Evolutionary conservation across 2,329 filamentous ascomycete species (phyloP).

Genomic region (Aspergillus oerlinghausenensis): DNA sequence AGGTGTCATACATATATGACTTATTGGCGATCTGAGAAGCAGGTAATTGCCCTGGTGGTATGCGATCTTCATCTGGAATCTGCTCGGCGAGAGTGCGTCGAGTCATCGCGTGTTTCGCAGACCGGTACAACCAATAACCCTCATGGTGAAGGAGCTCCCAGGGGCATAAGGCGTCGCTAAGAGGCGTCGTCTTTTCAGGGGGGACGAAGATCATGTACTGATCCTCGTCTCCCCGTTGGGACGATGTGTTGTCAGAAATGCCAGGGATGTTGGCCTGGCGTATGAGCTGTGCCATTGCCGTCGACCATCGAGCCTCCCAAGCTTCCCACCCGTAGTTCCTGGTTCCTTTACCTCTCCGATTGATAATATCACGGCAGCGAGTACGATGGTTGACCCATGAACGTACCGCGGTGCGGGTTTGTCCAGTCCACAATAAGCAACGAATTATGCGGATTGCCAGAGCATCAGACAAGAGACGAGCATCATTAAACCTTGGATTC

Average conservation of each 20-base stretch:
- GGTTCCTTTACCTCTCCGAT: conserved; percentile 77
- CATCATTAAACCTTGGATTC: conserved; percentile 87
- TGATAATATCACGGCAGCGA: conserved; percentile 70
- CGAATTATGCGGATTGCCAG: conserved; percentile 76
- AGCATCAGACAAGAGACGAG: conserved; percentile 78
- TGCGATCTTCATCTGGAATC: conserved; percentile 57
- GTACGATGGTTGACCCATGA: conserved; percentile 75
- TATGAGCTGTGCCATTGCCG: conserved; percentile 58
- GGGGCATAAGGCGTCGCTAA: conserved; percentile 49
- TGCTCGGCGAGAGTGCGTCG: conserved; percentile 50
- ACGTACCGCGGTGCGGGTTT: conserved; percentile 73
- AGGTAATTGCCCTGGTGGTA: conserved; percentile 51
- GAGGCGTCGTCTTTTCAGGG: conserved; percentile 48
- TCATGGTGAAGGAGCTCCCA: conserved; percentile 59
- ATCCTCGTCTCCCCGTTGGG: conserved; percentile 18
- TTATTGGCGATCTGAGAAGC: conserved; percentile 52
- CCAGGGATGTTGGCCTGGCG: conserved; percentile 48
- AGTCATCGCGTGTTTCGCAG: conserved; percentile 48
- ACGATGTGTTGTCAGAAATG: conserved; percentile 33
- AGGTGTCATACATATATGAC: conserved; percentile 54
- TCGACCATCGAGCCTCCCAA: conserved; percentile 76
- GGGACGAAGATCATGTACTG: conserved; percentile 41
- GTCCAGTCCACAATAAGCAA: conserved; percentile 73
- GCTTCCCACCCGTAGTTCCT: conserved; percentile 90
- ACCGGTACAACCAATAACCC: conserved; percentile 57